These are phyloP conservation scores for Polytrichum commune DNA, from an alignment of 225 moss, liverwort and hornwort genomes.

Conservation along the genomic window DNA sequence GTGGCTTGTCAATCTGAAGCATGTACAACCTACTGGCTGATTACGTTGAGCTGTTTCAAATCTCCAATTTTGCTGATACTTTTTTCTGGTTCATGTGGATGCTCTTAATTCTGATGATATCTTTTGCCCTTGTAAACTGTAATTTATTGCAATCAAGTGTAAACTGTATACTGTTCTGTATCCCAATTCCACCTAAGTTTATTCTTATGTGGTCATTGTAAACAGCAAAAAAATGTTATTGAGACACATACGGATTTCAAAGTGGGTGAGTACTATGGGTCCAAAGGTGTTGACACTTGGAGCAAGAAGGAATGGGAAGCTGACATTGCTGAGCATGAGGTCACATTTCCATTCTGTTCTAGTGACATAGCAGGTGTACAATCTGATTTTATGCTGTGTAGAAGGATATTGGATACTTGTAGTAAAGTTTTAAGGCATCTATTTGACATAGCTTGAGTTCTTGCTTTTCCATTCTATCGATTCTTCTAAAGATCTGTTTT, in stretches of 20 bases:
- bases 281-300: constrained; percentile 80
- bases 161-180: too few species aligned
- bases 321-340: constrained; percentile 65
- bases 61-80: not conserved
- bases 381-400: too few species aligned
- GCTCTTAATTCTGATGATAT: not conserved
- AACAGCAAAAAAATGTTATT: constrained; percentile 84
- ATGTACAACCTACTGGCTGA: too few species aligned
- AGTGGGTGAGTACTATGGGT: constrained; percentile 73
- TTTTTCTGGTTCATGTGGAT: not conserved
- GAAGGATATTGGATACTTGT: too few species aligned
- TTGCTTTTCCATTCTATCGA: too few species aligned
- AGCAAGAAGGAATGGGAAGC: constrained; percentile 59
- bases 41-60: constrained; percentile 8
- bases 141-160: not conserved
- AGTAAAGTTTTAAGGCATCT: too few species aligned
- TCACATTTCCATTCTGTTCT: constrained; percentile 20
- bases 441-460: too few species aligned
- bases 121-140: not conserved
- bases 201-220: too few species aligned
- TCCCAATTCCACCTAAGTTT: too few species aligned
- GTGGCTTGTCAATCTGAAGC: too few species aligned
- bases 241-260: constrained; percentile 81
- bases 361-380: not conserved
- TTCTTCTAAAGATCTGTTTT: too few species aligned